Evolutionary conservation across 306 rosid genomes (phyloP).

Genomic region (Cucumis melo): DNA sequence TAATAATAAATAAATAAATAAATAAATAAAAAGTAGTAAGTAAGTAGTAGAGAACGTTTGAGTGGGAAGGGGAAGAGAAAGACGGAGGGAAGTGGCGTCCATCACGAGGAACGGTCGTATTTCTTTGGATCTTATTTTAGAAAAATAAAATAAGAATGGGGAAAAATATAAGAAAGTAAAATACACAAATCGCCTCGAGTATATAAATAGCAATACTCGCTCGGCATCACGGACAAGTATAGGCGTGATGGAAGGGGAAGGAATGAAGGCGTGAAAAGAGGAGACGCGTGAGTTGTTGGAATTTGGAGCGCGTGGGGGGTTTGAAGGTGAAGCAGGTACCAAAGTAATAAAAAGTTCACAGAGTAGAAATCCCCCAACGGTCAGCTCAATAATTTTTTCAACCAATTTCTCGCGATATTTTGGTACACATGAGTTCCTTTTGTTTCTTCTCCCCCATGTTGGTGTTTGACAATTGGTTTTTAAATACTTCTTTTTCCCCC

Average conservation of each 20-base stretch:
- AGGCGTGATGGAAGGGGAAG: not conserved
- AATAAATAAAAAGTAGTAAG: not conserved
- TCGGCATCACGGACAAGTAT: not conserved
- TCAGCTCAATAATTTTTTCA: conserved; percentile 5
- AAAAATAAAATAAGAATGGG: not conserved
- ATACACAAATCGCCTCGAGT: not conserved
- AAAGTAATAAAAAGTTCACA: not conserved
- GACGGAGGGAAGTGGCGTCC: conserved; percentile 15
- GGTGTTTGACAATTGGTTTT: too few species aligned
- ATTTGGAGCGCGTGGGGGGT: not conserved
- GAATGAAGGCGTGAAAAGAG: not conserved
- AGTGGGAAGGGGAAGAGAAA: not conserved
- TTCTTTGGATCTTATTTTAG: conserved; percentile 19
- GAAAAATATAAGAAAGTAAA: not conserved
- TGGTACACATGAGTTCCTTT: not conserved
- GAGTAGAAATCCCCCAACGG: not conserved
- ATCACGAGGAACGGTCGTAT: conserved; percentile 86
- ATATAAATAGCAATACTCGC: not conserved
- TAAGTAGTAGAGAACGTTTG: not conserved
- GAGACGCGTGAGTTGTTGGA: not conserved
- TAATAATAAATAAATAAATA: not conserved
- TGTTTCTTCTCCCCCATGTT: not conserved
- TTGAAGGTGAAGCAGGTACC: not conserved
- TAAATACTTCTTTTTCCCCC: not conserved
- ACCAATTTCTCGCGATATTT: not conserved